A percentile compares a stretch with the other conserved stretches of the same genome.
phyloP scores from a whole-genome alignment of 148 eudicot species.

The Vaccinium darrowii region DNA sequence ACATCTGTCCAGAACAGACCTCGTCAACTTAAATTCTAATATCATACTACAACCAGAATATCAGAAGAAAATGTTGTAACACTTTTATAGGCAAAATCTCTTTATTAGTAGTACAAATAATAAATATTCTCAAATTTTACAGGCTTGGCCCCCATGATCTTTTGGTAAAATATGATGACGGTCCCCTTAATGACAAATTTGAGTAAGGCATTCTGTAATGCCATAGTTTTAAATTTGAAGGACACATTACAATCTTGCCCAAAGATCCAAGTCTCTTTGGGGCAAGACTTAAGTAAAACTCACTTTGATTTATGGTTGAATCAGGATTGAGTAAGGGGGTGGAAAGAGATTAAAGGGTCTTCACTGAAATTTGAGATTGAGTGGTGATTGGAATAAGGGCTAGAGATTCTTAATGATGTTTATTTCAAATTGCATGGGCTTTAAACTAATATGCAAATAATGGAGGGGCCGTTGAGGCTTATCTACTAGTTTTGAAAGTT shows the following conservation, averaged over 20 bases:
- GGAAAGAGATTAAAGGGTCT: not conserved
- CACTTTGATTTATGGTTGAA: not conserved
- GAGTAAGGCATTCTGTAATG: not conserved
- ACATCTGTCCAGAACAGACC: not conserved
- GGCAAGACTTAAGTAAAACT: not conserved
- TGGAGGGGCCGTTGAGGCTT: not conserved
- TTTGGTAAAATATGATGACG: not conserved
- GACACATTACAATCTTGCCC: not conserved
- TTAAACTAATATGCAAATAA: too few relatives aligned
- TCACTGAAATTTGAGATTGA: not conserved
- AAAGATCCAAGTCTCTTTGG: not conserved
- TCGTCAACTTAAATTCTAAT: not conserved
- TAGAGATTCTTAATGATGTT: not conserved
- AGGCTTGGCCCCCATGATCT: not conserved
- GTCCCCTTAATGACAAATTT: not conserved
- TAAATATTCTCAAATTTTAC: not conserved
- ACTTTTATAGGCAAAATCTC: not conserved
- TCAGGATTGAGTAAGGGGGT: not conserved
- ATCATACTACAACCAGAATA: not conserved
- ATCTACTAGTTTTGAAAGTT: not conserved
- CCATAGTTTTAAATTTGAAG: not conserved
- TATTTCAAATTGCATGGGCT: not conserved
- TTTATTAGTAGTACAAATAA: not conserved
- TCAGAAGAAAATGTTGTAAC: not conserved
- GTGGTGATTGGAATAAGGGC: not conserved